phyloP scores from a whole-genome alignment of 2,329 filamentous ascomycete species.

The Epicoccum sorghinum region DNA sequence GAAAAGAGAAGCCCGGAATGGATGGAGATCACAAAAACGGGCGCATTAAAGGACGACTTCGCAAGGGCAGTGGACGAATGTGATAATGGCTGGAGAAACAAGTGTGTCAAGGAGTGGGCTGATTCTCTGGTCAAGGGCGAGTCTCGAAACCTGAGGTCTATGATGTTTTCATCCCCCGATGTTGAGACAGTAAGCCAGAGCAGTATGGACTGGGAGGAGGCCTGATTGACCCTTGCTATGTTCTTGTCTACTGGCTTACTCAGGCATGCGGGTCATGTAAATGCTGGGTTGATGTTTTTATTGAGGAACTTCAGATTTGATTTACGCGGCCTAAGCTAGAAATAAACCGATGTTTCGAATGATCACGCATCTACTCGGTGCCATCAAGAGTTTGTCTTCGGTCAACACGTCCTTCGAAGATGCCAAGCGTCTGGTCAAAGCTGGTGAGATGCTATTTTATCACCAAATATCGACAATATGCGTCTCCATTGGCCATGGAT shows the following conservation, averaged over 20 bases:
- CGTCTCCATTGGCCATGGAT: slow-evolving; percentile 4
- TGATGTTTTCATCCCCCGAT: neutral
- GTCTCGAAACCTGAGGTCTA: neutral
- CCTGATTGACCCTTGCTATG: neutral
- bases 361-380: too few species aligned
- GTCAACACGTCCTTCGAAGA: too few species aligned
- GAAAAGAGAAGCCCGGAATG: neutral
- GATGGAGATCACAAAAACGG: neutral
- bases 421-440: too few species aligned
- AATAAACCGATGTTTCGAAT: too few species aligned
- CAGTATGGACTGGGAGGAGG: neutral
- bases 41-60: neutral
- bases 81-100: slow-evolving; percentile 2
- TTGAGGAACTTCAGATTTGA: too few species aligned
- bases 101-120: neutral
- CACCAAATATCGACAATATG: slow-evolving; percentile 10
- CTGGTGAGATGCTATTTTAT: too few species aligned
- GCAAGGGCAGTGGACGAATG: slow-evolving; percentile 1
- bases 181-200: neutral
- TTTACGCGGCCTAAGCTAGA: too few species aligned
- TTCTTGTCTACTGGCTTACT: too few species aligned
- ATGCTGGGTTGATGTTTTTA: too few species aligned
- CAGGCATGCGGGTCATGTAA: too few species aligned
- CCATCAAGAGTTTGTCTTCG: too few species aligned
- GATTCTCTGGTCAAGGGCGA: neutral